Conservation (phyloP, 129 eudicot genomes). For the Saposhnikovia divaricata region DNA sequence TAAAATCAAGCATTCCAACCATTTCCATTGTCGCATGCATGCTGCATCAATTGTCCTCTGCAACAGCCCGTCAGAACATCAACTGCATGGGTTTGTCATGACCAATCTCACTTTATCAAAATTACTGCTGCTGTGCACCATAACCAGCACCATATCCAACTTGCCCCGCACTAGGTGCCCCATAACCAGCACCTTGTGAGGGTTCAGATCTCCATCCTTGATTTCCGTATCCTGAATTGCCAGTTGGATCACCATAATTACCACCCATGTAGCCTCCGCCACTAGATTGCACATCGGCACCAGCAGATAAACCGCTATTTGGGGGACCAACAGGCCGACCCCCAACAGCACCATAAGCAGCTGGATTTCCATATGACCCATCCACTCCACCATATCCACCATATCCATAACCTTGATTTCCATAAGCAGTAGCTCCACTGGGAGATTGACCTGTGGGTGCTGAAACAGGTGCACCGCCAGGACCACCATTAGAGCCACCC, state of each 20-base stretch:
- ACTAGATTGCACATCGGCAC: constrained; percentile 50
- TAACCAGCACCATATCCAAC: constrained; percentile 50
- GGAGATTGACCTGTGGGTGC: constrained; percentile 77
- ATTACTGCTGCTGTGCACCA: constrained; percentile 50
- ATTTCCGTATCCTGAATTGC: constrained; percentile 56
- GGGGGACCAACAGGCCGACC: constrained; percentile 62
- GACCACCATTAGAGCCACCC: constrained; percentile 23
- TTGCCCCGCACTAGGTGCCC: constrained; percentile 44
- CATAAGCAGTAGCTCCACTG: constrained; percentile 66
- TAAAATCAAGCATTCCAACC: constrained; percentile 75
- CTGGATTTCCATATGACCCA: constrained; percentile 65
- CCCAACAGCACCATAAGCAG: constrained; percentile 71
- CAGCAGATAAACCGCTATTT: constrained; percentile 33
- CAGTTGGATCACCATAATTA: constrained; percentile 76
- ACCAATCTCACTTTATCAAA: constrained; percentile 11
- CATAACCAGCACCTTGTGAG: constrained; percentile 61
- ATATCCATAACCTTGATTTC: constrained; percentile 78
- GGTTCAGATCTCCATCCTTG: constrained; percentile 71
- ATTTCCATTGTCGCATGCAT: constrained; percentile 33
- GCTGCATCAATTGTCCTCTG: constrained; percentile 32
- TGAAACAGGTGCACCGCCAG: constrained; percentile 35
- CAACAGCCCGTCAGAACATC: constrained; percentile 17
- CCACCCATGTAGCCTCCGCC: constrained; percentile 68
- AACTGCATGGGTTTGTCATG: constrained; percentile 5
- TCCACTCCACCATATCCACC: constrained; percentile 85